A percentile compares a stretch with the other conserved stretches of the same genome.
These are phyloP conservation scores for Mallotus nudiflorus DNA, from an alignment of 345 rosid genomes.

Conservation along the genomic window DNA sequence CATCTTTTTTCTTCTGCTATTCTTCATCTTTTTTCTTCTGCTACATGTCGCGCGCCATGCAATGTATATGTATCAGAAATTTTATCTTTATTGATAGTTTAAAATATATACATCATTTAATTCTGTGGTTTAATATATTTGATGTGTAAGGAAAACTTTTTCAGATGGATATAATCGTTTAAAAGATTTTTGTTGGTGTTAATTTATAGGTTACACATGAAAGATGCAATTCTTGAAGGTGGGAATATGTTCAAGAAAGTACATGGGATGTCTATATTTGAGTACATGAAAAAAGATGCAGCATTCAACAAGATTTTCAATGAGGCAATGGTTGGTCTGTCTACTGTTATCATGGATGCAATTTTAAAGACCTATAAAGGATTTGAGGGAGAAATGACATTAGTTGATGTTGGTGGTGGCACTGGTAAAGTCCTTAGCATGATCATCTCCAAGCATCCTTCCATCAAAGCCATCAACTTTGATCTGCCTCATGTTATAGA, in stretches of 20 bases:
- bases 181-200: no score
- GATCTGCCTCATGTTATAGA: constrained; percentile 16
- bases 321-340: constrained; percentile 9
- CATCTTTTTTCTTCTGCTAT: no score
- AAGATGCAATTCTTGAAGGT: constrained; percentile 39
- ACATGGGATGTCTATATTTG: constrained; percentile 23
- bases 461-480: constrained; percentile 24
- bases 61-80: no score
- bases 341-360: constrained; percentile 8
- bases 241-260: constrained; percentile 35
- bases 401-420: constrained; percentile 25
- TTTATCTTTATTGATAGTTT: no score
- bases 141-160: no score
- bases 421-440: constrained; percentile 16
- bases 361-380: constrained; percentile 23
- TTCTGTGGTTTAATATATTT: no score
- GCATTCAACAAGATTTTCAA: constrained; percentile 12
- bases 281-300: neutral
- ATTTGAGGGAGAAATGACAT: constrained; percentile 13
- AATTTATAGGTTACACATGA: constrained; percentile 33
- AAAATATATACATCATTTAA: no score
- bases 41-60: no score
- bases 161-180: no score
- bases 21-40: no score
- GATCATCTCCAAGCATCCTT: constrained; percentile 25